Conservation (phyloP, 2,329 filamentous ascomycete species). For the Trichoderma simmonsii region DNA sequence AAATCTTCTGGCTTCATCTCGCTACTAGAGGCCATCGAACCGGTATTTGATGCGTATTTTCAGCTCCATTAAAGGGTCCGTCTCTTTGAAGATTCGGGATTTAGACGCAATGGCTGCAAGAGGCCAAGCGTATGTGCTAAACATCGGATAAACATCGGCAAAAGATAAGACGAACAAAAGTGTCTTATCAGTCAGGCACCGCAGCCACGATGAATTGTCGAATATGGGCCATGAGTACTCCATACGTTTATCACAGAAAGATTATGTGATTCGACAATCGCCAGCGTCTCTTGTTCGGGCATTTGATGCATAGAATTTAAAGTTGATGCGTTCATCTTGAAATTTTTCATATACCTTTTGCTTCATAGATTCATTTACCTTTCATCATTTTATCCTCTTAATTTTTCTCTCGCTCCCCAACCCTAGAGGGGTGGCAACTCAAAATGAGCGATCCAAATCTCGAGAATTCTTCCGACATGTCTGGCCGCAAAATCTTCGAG, state of each 20-base stretch:
- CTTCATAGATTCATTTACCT: neutral
- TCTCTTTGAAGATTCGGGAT: neutral
- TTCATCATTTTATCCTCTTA: neutral
- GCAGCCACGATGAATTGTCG: neutral
- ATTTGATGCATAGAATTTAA: neutral
- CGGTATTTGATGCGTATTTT: neutral
- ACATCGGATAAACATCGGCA: neutral
- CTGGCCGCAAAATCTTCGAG: conserved; percentile 40
- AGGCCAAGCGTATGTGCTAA: neutral
- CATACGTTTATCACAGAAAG: neutral
- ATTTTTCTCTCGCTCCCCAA: neutral
- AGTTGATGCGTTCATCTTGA: neutral
- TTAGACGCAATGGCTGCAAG: neutral
- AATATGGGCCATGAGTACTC: neutral
- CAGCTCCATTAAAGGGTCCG: neutral
- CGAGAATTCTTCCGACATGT: conserved; percentile 25
- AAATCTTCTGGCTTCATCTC: neutral
- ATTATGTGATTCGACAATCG: neutral
- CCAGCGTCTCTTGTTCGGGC: too few species aligned
- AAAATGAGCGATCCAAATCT: conserved; percentile 30
- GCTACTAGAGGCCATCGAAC: neutral
- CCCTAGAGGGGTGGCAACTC: conserved; percentile 21
- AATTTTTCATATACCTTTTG: neutral
- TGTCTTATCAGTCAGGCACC: neutral
- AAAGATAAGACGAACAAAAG: neutral